phyloP scores from a whole-genome alignment of 345 rosid genomes.

The Combretum micranthum region DNA sequence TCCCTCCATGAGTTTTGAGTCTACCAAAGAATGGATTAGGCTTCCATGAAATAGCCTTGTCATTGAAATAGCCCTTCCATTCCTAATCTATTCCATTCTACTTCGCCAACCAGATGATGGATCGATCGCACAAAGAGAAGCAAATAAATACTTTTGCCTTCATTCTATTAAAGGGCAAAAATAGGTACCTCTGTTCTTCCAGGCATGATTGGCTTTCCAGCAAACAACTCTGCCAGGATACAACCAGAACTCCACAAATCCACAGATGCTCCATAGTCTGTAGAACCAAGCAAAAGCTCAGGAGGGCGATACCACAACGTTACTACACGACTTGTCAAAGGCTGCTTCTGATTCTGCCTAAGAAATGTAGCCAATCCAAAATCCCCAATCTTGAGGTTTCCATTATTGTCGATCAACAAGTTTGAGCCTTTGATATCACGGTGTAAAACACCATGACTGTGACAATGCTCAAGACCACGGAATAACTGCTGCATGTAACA shows the following conservation, averaged over 20 bases:
- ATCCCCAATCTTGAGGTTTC: conserved; percentile 49
- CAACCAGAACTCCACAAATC: conserved; percentile 61
- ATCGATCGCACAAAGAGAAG: background rate
- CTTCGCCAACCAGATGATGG: background rate
- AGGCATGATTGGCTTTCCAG: conserved; percentile 59
- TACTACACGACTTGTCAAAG: conserved; percentile 54
- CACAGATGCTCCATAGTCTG: conserved; percentile 41
- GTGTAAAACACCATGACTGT: conserved; percentile 45
- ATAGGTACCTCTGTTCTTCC: conserved; percentile 52
- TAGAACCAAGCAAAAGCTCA: conserved; percentile 56
- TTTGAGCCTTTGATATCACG: conserved; percentile 55
- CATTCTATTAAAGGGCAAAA: background rate
- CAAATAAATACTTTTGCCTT: background rate
- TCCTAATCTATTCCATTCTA: too few species aligned
- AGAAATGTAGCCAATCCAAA: conserved; percentile 48
- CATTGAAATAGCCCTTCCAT: too few species aligned
- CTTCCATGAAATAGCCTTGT: too few species aligned
- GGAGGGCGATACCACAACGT: conserved; percentile 60
- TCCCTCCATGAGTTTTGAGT: too few species aligned
- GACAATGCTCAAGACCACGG: conserved; percentile 48
- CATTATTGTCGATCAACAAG: conserved; percentile 31
- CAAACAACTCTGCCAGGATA: conserved; percentile 54
- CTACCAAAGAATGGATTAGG: too few species aligned
- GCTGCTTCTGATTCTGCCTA: conserved; percentile 33
- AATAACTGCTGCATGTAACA: conserved; percentile 55